These are phyloP conservation scores for Dovyalis caffra DNA, from an alignment of 345 rosid genomes.

Conservation along the genomic window DNA sequence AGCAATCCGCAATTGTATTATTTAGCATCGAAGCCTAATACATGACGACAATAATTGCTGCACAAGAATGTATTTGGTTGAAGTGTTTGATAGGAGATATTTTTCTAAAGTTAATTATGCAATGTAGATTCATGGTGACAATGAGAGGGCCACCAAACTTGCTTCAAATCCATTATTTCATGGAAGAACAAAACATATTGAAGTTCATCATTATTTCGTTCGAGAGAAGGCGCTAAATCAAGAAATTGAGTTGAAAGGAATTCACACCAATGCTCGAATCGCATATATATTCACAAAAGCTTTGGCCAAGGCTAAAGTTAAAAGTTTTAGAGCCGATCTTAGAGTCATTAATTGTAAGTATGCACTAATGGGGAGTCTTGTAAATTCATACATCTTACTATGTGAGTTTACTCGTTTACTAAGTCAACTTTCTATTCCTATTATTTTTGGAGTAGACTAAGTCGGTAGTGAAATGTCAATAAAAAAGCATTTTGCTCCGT, in stretches of 20 bases:
- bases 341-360: neutral
- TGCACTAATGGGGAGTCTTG: neutral
- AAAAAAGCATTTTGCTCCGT: too few relatives aligned
- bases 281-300: neutral
- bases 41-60: slow-evolving; percentile 1
- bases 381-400: neutral
- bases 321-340: neutral
- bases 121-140: neutral
- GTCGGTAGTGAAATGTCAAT: too few relatives aligned
- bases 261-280: neutral
- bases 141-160: slow-evolving; percentile 5
- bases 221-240: neutral
- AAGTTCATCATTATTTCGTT: neutral
- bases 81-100: slow-evolving; percentile 6
- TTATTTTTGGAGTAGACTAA: too few relatives aligned
- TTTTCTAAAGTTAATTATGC: neutral
- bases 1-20: neutral
- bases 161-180: slow-evolving; percentile 8
- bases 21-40: neutral
- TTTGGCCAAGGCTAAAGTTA: neutral
- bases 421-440: too few relatives aligned
- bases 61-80: slow-evolving; percentile 17
- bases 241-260: neutral
- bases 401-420: too few relatives aligned
- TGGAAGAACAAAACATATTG: neutral